Evolutionary conservation across 2,329 filamentous ascomycete species (phyloP), one percentile per base, ranked within the genome.

Genomic region (Paecilomyces formosus): DNA sequence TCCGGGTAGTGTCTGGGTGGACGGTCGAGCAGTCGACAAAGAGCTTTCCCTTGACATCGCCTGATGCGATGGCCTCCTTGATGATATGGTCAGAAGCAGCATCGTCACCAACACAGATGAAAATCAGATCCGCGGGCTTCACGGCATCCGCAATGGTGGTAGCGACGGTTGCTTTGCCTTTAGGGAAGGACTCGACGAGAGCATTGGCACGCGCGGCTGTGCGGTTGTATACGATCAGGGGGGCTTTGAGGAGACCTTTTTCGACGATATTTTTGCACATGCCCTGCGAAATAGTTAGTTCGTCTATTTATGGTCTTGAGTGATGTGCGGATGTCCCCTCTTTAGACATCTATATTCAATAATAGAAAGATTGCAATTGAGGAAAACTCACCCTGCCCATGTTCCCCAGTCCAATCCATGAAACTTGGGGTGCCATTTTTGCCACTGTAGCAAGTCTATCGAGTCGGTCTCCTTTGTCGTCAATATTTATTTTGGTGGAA

Each of bases 21-120:
- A 96, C 84, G 26, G 92, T 96, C 3, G 90, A 94, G 80, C 88
- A 92, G 70, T 96, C 92, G 31, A 96, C 82, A 64, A 96, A 87
- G 15, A 94, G 78, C 76, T 96, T 96, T 61, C 85, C 86, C 28
- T 79, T 79, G 18, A 89, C 75, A 58, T 85, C 76, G 18, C 75
- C 69, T 54, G 82, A 66, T 5, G 61, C 13, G 3, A 90, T 75
- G 30, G 88, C 82, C 2, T 79, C 70, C 50, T 80, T 73, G 60
- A 90, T 81, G 21, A 85, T 84, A 3, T 81, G 76, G 58, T 85
- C 81, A 51, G 95, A 85, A 4, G 89, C 88, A 2, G 82, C 78
- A 70, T 96, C 92, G 69, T 94, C 88, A 63, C 88, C 85, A 3
- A 96, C 80, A 69, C 90, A 95, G 61, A 85, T 79, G 77, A 96